Conservation (phyloP, 306 rosid genomes). For the Delonix regia region DNA sequence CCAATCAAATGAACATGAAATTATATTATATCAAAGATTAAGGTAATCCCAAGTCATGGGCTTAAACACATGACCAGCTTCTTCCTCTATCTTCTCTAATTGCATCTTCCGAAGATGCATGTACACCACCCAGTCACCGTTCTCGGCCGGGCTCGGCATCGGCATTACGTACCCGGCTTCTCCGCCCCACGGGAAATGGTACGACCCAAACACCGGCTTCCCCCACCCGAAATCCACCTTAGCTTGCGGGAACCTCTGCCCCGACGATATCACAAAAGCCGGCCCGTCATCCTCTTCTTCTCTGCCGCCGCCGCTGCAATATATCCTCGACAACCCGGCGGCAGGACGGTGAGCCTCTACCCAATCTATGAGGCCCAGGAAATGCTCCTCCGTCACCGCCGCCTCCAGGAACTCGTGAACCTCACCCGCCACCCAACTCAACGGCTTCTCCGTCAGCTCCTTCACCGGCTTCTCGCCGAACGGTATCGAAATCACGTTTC, state of each 20-base stretch:
- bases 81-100: conserved; percentile 49
- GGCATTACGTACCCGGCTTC: conserved; percentile 79
- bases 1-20: no score
- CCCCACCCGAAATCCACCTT: conserved; percentile 83
- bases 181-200: conserved; percentile 79
- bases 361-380: conserved; percentile 72
- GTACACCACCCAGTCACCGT: conserved; percentile 77
- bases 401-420: conserved; percentile 52
- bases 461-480: conserved; percentile 36
- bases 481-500: conserved; percentile 68
- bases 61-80: conserved; percentile 50
- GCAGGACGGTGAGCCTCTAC: conserved; percentile 67
- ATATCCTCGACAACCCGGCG: conserved; percentile 47
- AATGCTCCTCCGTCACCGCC: conserved; percentile 61
- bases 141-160: conserved; percentile 62
- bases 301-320: background rate
- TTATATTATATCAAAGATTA: background rate
- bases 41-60: conserved; percentile 58
- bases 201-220: conserved; percentile 55
- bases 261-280: conserved; percentile 65
- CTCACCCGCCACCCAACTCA: conserved; percentile 47
- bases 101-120: conserved; percentile 56
- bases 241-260: conserved; percentile 57
- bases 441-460: conserved; percentile 48
- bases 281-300: conserved; percentile 42